These are phyloP conservation scores for Diutina scorzettiae DNA, from an alignment of 1,139 yeast genomes.

Conservation along the genomic window DNA sequence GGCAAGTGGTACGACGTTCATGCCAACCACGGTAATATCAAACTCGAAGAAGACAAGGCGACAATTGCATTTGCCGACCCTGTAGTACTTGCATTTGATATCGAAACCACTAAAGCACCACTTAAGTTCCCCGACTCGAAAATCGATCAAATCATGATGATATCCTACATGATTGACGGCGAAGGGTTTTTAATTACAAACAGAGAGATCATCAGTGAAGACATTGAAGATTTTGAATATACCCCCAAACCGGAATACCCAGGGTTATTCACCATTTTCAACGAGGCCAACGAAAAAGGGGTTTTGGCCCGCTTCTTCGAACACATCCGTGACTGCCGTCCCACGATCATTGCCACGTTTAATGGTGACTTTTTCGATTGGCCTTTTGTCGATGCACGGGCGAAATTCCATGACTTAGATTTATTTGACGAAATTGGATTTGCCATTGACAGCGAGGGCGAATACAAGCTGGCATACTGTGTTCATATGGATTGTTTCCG, in stretches of 20 bases:
- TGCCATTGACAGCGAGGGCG: constrained; percentile 80
- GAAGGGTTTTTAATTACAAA: constrained; percentile 91
- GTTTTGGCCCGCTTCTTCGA: constrained; percentile 71
- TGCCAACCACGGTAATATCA: constrained; percentile 44
- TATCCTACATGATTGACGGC: constrained; percentile 98
- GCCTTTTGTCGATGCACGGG: constrained; percentile 93
- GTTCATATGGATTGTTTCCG: constrained; percentile 95
- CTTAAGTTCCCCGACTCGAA: constrained; percentile 89
- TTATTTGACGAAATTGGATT: constrained; percentile 95
- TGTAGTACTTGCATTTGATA: constrained; percentile 91
- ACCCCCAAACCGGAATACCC: constrained; percentile 96
- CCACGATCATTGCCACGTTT: constrained; percentile 93
- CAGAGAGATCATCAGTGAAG: constrained; percentile 86
- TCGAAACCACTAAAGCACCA: constrained; percentile 95
- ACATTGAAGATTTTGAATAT: constrained; percentile 93
- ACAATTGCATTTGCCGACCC: constrained; percentile 95
- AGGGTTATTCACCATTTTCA: constrained; percentile 81
- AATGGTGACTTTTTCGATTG: constrained; percentile 99
- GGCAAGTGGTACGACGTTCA: constrained; percentile 93
- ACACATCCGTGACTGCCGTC: constrained; percentile 76
- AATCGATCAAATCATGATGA: constrained; percentile 97
- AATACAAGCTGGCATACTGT: constrained; percentile 86
- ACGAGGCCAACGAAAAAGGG: constrained; percentile 76
- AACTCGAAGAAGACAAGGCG: constrained; percentile 51
- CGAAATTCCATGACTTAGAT: constrained; percentile 70